phyloP scores from a whole-genome alignment of 352 stramenopile genomes.

The Phytophthora parvispora region DNA sequence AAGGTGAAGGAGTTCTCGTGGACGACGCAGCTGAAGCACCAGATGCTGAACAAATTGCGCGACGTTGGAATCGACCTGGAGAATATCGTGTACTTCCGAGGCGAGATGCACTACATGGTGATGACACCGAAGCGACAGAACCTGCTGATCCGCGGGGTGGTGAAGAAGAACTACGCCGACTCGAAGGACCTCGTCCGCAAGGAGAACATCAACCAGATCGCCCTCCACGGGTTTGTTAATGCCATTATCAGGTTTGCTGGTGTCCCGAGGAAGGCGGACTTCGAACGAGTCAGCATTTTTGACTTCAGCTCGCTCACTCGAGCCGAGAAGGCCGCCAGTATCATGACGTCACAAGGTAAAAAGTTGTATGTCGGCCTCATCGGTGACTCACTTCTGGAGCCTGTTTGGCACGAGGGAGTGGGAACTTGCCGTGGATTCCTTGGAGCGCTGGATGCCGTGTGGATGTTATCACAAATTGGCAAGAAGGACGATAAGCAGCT shows the following conservation, averaged over 20 bases:
- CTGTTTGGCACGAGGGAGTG: conserved; percentile 84
- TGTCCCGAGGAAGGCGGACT: conserved; percentile 62
- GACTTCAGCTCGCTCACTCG: conserved; percentile 81
- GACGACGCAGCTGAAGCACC: conserved; percentile 80
- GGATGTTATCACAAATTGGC: conserved; percentile 78
- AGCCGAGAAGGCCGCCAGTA: conserved; percentile 66
- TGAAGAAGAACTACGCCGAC: conserved; percentile 68
- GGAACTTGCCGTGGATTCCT: conserved; percentile 84
- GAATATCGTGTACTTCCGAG: conserved; percentile 87
- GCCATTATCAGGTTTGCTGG: conserved; percentile 68
- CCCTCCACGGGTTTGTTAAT: conserved; percentile 66
- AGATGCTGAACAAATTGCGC: conserved; percentile 74
- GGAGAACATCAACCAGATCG: conserved; percentile 61
- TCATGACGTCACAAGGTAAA: conserved; percentile 62
- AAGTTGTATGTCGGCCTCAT: conserved; percentile 83
- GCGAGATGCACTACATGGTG: conserved; percentile 87
- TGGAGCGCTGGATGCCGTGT: conserved; percentile 72
- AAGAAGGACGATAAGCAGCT: conserved; percentile 68
- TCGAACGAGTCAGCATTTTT: conserved; percentile 70
- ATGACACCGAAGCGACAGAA: conserved; percentile 81
- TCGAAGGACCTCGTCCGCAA: conserved; percentile 60
- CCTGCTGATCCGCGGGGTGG: conserved; percentile 61
- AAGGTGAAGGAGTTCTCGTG: conserved; percentile 79
- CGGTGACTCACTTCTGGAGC: conserved; percentile 80
- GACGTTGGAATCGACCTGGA: conserved; percentile 71